A percentile compares a stretch with the other conserved stretches of the same genome.
Evolutionary conservation across 2,329 filamentous ascomycete genomes (phyloP).

Genomic region (Pyrenochaeta sp.): DNA sequence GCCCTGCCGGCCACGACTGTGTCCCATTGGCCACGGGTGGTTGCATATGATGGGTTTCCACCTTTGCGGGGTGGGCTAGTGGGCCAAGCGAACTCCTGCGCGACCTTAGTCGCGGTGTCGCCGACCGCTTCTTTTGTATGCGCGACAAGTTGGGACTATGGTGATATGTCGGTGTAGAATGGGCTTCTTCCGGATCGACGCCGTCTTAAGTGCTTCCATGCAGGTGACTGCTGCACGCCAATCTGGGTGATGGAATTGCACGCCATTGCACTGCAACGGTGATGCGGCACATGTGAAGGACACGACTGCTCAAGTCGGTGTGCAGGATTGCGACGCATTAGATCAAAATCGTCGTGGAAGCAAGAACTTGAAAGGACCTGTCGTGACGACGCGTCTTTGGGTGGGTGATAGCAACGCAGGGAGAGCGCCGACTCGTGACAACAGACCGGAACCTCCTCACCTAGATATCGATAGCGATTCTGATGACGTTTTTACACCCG

Average conservation of each 20-base stretch:
- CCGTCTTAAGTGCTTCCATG: slow-evolving; percentile 5
- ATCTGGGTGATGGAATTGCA: neutral
- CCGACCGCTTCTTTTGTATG: slow-evolving; percentile 20
- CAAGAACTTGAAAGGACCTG: too few species aligned
- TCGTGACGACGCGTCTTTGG: too few species aligned
- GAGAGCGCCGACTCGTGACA: too few species aligned
- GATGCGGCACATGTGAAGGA: too few species aligned
- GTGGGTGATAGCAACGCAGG: too few species aligned
- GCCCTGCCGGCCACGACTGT: neutral
- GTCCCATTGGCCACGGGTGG: slow-evolving; percentile 12
- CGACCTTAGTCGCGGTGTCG: slow-evolving; percentile 12
- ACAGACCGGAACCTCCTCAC: too few species aligned
- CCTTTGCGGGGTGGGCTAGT: slow-evolving; percentile 17
- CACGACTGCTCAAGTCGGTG: too few species aligned
- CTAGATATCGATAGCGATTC: too few species aligned
- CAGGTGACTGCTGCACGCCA: slow-evolving; percentile 8
- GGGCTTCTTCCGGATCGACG: neutral
- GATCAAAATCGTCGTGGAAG: too few species aligned
- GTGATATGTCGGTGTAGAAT: slow-evolving; percentile 18
- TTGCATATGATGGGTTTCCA: slow-evolving; percentile 11
- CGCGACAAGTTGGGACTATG: neutral
- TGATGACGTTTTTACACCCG: too few species aligned
- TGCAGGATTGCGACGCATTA: too few species aligned
- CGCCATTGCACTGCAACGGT: neutral
- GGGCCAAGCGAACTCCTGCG: slow-evolving; percentile 8